A percentile compares a stretch with the other conserved stretches of the same genome.
Evolutionary conservation across 495 filamentous ascomycete species (phyloP).

Genomic region (Penicillium paxilli): DNA sequence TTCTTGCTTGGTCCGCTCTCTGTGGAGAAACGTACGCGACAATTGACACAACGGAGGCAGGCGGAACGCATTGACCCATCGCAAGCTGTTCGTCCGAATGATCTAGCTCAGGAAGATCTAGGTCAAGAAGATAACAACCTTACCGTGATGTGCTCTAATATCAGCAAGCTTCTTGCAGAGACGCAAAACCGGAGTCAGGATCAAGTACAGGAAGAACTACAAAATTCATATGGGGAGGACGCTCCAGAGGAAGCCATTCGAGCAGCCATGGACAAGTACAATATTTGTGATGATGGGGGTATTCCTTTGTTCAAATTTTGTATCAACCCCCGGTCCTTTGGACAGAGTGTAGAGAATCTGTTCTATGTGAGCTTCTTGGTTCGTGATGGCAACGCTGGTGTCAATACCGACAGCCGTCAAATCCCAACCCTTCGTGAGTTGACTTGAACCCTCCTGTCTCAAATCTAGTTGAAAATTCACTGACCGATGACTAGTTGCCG

Average conservation of each 20-base stretch:
- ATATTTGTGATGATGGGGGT: conserved; percentile 61
- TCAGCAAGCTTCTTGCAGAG: conserved; percentile 47
- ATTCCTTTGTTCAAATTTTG: conserved; percentile 80
- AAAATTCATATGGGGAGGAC: conserved; percentile 23
- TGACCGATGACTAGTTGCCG: conserved; percentile 37
- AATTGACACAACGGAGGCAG: conserved; percentile 62
- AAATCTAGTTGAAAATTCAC: not conserved
- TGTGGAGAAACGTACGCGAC: conserved; percentile 77
- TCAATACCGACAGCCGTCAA: conserved; percentile 61
- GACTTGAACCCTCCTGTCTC: conserved; percentile 7
- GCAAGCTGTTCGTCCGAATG: conserved; percentile 68
- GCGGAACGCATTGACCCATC: conserved; percentile 61
- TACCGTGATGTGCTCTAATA: conserved; percentile 65
- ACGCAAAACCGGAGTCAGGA: conserved; percentile 36
- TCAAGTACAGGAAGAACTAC: conserved; percentile 30
- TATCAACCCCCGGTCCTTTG: conserved; percentile 85
- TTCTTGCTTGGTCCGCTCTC: conserved; percentile 91
- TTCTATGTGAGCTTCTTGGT: conserved; percentile 97
- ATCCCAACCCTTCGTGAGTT: conserved; percentile 73
- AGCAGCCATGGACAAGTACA: conserved; percentile 52
- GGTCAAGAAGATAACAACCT: conserved; percentile 73
- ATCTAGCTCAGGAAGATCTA: conserved; percentile 69
- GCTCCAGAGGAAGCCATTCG: conserved; percentile 28
- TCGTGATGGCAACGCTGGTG: conserved; percentile 73
- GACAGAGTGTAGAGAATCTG: conserved; percentile 94